Conservation (phyloP, 1,284 basidiomycete species). For the Xerocomus amazonicus region DNA sequence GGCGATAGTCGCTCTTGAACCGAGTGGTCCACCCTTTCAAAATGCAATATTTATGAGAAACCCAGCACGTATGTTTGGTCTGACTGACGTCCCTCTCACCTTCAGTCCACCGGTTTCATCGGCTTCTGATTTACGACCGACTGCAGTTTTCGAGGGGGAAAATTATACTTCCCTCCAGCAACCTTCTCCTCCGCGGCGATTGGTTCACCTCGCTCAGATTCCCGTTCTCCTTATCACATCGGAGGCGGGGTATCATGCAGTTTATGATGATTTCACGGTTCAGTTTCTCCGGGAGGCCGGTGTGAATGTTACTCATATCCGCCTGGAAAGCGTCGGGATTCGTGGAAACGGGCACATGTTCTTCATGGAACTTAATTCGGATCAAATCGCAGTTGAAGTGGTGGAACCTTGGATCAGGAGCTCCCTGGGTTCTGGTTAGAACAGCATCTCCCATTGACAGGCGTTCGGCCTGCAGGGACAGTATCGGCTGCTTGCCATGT, state of each 20-base stretch:
- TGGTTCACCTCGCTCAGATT: constrained; percentile 40
- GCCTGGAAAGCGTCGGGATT: constrained; percentile 41
- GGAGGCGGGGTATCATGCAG: constrained; percentile 45
- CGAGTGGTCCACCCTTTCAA: constrained; percentile 46
- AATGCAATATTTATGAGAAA: constrained; percentile 41
- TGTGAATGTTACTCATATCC: constrained; percentile 41
- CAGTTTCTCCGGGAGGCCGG: constrained; percentile 43
- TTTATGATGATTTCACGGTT: constrained; percentile 45
- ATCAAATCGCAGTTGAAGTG: constrained; percentile 39
- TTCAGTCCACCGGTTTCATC: constrained; percentile 41
- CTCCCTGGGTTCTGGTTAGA: background rate
- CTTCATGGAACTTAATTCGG: constrained; percentile 49
- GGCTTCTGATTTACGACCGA: constrained; percentile 34
- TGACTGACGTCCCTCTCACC: constrained; percentile 43
- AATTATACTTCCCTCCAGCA: constrained; percentile 43
- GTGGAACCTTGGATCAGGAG: constrained; percentile 39
- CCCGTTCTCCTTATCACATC: constrained; percentile 47
- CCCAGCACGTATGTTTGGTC: constrained; percentile 38
- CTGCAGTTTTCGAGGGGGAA: constrained; percentile 23
- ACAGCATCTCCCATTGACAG: background rate
- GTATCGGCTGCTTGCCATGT: too few species aligned
- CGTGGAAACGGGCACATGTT: constrained; percentile 47
- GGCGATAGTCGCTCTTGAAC: constrained; percentile 46
- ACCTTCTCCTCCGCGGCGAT: constrained; percentile 38
- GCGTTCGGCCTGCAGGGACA: too few species aligned